phyloP scores from a whole-genome alignment of 371 early-diverging fungal species.

The Mortierella sp. region DNA sequence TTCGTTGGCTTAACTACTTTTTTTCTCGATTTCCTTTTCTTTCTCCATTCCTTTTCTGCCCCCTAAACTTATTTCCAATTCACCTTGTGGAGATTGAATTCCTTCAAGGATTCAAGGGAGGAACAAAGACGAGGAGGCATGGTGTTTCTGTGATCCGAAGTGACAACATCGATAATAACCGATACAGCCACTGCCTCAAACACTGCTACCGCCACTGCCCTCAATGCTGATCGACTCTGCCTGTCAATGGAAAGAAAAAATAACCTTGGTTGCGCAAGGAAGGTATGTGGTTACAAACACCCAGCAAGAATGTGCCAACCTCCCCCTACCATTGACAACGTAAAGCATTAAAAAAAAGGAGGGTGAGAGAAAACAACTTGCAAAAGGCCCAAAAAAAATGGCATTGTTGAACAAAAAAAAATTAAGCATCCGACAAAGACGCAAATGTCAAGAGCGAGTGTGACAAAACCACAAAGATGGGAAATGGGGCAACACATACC shows the following conservation, averaged over 20 bases:
- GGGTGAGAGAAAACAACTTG: neutral
- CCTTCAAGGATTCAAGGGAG: too few relatives aligned
- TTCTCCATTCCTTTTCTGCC: too few relatives aligned
- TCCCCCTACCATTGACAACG: neutral
- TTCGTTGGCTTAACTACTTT: too few relatives aligned
- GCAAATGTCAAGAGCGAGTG: neutral
- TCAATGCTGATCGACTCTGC: neutral
- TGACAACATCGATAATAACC: too few relatives aligned
- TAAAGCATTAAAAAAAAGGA: neutral
- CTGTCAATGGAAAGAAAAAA: neutral
- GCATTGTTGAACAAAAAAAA: neutral
- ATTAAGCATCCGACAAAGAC: neutral
- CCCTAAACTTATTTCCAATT: too few relatives aligned
- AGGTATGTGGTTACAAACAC: neutral
- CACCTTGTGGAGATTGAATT: too few relatives aligned
- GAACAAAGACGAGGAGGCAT: too few relatives aligned
- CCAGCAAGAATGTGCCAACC: neutral
- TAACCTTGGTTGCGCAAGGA: neutral
- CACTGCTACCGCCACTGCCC: too few relatives aligned
- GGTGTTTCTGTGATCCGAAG: too few relatives aligned
- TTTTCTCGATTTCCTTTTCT: too few relatives aligned
- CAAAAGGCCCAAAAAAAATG: too few relatives aligned
- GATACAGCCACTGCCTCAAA: too few relatives aligned
- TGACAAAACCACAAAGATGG: neutral
- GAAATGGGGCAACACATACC: neutral